Evolutionary conservation across 2,329 filamentous ascomycete genomes (phyloP).

Genomic region (Colletotrichum spinosum): DNA sequence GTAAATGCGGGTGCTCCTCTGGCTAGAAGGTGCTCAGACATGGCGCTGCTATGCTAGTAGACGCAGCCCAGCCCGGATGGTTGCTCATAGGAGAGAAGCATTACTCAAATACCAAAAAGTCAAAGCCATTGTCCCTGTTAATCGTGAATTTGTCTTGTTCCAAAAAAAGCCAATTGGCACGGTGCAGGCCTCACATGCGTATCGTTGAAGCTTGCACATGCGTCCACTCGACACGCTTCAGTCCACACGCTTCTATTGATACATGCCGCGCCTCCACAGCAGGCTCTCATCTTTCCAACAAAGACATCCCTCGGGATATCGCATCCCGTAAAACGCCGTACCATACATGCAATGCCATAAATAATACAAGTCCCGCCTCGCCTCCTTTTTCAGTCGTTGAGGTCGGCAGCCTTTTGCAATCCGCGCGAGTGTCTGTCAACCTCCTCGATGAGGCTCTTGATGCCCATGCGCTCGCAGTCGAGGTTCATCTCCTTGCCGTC

Average conservation of each 20-base stretch:
- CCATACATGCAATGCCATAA: slow-evolving; percentile 33
- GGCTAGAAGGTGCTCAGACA: not conserved
- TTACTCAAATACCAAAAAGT: slow-evolving; percentile 34
- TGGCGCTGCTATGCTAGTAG: slow-evolving; percentile 19
- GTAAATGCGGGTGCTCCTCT: slow-evolving; percentile 2
- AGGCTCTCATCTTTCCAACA: slow-evolving; percentile 16
- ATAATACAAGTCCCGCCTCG: slow-evolving; percentile 14
- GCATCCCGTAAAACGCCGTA: slow-evolving; percentile 34
- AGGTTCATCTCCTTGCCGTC: slow-evolving; percentile 92
- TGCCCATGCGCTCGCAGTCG: slow-evolving; percentile 82
- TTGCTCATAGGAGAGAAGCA: slow-evolving; percentile 2
- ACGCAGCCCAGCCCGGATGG: slow-evolving; percentile 9
- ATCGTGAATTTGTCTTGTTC: too few relatives aligned
- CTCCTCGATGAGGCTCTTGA: slow-evolving; percentile 89
- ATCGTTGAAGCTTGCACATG: too few relatives aligned
- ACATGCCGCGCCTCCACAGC: slow-evolving; percentile 13
- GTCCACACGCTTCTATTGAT: not conserved
- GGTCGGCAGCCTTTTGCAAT: slow-evolving; percentile 84
- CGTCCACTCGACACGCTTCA: not conserved
- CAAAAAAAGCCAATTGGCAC: too few relatives aligned
- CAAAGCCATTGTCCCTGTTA: not conserved
- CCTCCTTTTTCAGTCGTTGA: slow-evolving; percentile 59
- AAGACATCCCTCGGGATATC: slow-evolving; percentile 27
- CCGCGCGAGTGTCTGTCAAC: slow-evolving; percentile 88
- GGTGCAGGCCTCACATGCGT: too few relatives aligned